Evolutionary conservation across 352 stramenopile genomes (phyloP).

Genomic region (Phytophthora fragariae): DNA sequence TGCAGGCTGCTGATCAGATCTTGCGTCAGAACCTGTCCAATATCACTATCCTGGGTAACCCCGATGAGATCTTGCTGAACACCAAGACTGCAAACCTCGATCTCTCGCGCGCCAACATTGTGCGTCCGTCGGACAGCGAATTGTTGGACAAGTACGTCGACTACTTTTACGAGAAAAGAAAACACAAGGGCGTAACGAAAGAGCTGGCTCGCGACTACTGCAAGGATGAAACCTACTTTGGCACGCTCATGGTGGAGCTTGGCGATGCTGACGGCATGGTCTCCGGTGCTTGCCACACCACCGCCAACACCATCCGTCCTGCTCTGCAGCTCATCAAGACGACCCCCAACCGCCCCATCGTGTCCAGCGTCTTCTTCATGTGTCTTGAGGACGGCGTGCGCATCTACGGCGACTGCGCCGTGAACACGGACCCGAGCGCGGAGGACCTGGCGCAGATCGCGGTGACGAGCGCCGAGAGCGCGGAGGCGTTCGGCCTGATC

Average conservation of each 20-base stretch:
- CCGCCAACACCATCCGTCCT: constrained; percentile 89
- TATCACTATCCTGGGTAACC: constrained; percentile 82
- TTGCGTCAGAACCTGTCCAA: constrained; percentile 71
- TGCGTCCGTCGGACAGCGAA: constrained; percentile 59
- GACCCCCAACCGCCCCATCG: constrained; percentile 60
- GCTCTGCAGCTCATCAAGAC: constrained; percentile 92
- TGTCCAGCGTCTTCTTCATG: constrained; percentile 92
- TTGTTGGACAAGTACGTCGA: constrained; percentile 69
- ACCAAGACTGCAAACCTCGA: constrained; percentile 74
- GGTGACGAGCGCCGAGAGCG: constrained; percentile 76
- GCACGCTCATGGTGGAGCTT: constrained; percentile 87
- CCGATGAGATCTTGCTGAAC: constrained; percentile 65
- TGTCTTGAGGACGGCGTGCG: constrained; percentile 80
- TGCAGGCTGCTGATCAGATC: constrained; percentile 82
- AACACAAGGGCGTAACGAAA: constrained; percentile 82
- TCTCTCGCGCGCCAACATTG: constrained; percentile 63
- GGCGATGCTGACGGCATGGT: constrained; percentile 89
- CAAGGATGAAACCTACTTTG: constrained; percentile 83
- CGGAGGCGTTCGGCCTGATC: constrained; percentile 80
- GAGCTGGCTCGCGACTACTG: constrained; percentile 64
- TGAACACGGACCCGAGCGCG: constrained; percentile 84
- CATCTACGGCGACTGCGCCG: constrained; percentile 87
- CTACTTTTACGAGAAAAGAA: constrained; percentile 76
- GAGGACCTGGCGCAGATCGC: constrained; percentile 85
- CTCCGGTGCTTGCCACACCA: constrained; percentile 85